Conservation (phyloP, 2,329 filamentous ascomycete species). For the Penicillium brasilianum region DNA sequence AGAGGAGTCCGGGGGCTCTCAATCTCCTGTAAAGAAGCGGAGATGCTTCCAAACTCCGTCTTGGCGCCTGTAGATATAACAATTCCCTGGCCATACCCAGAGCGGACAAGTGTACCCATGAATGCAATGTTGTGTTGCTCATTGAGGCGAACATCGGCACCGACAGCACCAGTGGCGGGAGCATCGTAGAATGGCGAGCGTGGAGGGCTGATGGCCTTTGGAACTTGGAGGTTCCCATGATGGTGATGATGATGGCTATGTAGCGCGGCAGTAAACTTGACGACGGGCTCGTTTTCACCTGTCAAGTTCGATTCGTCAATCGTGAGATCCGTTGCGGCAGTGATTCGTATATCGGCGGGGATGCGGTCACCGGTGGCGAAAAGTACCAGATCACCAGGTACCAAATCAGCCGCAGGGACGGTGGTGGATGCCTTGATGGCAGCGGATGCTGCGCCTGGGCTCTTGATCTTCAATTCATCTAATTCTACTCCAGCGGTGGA, state of each 20-base stretch:
- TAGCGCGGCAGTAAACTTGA: constrained; percentile 72
- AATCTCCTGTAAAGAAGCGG: constrained; percentile 89
- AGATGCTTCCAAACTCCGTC: constrained; percentile 96
- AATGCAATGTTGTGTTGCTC: constrained; percentile 91
- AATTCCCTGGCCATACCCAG: constrained; percentile 91
- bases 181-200: constrained; percentile 64
- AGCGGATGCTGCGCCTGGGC: constrained; percentile 63
- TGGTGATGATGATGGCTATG: constrained; percentile 37
- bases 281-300: constrained; percentile 92
- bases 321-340: constrained; percentile 82
- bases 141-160: constrained; percentile 70
- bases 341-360: constrained; percentile 93
- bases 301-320: constrained; percentile 98
- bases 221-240: constrained; percentile 39
- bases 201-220: constrained; percentile 44
- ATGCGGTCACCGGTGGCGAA: constrained; percentile 97
- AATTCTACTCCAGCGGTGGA: constrained; percentile 42
- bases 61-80: constrained; percentile 95
- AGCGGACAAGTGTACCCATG: constrained; percentile 96
- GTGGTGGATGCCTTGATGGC: constrained; percentile 78
- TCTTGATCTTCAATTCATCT: constrained; percentile 54
- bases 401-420: constrained; percentile 83
- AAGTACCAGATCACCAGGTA: constrained; percentile 88
- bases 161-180: constrained; percentile 63
- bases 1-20: constrained; percentile 93